Evolutionary conservation across 2,329 filamentous ascomycete species (phyloP), one percentile per base, ranked within the genome.

Genomic region (Colletotrichum gloeosporioides): DNA sequence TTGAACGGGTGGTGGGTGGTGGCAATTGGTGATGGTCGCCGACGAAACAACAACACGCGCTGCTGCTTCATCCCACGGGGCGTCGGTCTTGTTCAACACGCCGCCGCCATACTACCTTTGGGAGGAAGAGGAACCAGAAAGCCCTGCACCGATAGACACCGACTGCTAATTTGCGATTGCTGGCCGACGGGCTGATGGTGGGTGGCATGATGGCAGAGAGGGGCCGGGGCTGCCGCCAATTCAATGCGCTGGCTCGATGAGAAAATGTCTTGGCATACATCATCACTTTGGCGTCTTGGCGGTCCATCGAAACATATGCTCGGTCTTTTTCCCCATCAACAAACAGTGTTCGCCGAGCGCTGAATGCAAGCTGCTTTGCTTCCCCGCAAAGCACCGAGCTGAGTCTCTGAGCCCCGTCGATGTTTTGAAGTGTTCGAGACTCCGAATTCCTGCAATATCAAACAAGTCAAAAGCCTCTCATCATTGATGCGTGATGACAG

Each of bases 231-330:
- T 53, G 25, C 72, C 72, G 72, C 62, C 49, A 36, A 36, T 39
- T 66, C 59, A 73, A 66, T 61, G 34, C 49, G 18, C 25, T 18
- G 44, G 18, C 39, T 57, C 15, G 66, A 70, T 59, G 18, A 9
- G 29, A 65, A 53, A 55, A 53, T 32, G 62, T 62, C 73, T 75
- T 75, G 73, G 73, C 73, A 31, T 66, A 62, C 69, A 72, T 75
- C 73, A 71, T 72, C 53, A 72, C 49, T 57, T 53, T 59, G 44
- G 16, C 22, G 64, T 65, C 18, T 49, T n/a, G 22, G 53, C 36
- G 64, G 36, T 29, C 44, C n/a, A 53, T 53, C 32, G 53, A 59
- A 34, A 49, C 49, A 34, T 67, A 67, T 57, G 62, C 63, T 73
- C 53, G 53, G 70, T 2, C 62, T 44, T 39, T 39, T 36, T 2